These are phyloP conservation scores for Schizothecium vesticola DNA, from an alignment of 495 filamentous ascomycete species.

Conservation along the genomic window DNA sequence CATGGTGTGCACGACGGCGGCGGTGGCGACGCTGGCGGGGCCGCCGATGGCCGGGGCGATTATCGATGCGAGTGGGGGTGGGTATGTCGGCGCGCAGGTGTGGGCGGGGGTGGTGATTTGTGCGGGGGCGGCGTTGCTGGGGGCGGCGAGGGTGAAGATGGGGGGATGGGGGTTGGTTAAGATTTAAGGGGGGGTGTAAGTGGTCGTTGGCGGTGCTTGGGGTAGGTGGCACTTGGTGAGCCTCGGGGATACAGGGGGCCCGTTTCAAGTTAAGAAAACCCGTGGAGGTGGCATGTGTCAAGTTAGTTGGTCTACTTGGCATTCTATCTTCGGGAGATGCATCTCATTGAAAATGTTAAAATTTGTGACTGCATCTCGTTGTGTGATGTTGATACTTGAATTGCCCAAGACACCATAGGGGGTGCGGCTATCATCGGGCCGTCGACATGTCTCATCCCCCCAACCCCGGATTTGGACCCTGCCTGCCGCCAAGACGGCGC, in stretches of 20 bases:
- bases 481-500: neutral
- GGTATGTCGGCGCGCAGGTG: conserved; percentile 36
- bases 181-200: conserved; percentile 12
- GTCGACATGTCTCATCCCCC: neutral
- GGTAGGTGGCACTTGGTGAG: neutral
- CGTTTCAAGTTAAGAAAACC: too few species aligned
- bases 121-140: conserved; percentile 21
- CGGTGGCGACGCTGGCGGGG: conserved; percentile 38
- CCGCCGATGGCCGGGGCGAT: conserved; percentile 42
- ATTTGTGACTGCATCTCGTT: neutral
- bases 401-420: neutral
- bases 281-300: too few species aligned
- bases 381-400: neutral
- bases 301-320: too few species aligned
- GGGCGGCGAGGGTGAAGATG: conserved; percentile 11
- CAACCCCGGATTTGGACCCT: neutral
- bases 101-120: conserved; percentile 38
- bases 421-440: neutral
- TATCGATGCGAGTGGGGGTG: conserved; percentile 32
- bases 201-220: too few species aligned
- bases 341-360: neutral
- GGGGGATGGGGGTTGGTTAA: conserved; percentile 27
- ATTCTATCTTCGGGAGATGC: neutral
- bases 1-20: conserved; percentile 39
- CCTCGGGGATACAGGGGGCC: too few species aligned